Evolutionary conservation across 495 filamentous ascomycete species (phyloP).

Genomic region (Copromyces sp.): DNA sequence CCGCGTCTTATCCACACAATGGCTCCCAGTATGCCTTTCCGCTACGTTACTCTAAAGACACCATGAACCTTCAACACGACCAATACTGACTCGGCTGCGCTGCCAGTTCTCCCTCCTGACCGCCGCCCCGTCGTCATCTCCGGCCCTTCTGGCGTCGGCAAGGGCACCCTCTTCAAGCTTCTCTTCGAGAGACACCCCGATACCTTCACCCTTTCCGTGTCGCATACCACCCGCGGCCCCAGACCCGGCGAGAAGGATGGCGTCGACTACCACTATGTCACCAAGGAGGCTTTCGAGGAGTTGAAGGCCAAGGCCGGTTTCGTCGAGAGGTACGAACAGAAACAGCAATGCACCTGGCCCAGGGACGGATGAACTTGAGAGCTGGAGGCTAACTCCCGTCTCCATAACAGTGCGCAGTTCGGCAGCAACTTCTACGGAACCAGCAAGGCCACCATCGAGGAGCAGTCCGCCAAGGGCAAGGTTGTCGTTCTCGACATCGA

Average conservation of each 20-base stretch:
- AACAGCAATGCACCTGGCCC: neutral
- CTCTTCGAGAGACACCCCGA: conserved; percentile 57
- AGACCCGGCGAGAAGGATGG: conserved; percentile 67
- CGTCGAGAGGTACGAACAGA: conserved; percentile 47
- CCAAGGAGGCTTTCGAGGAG: conserved; percentile 55
- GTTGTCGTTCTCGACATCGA: conserved; percentile 79
- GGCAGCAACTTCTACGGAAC: conserved; percentile 87
- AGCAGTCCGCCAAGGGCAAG: conserved; percentile 57
- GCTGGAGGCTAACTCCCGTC: neutral
- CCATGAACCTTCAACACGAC: neutral
- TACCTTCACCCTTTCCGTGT: conserved; percentile 73
- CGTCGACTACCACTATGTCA: conserved; percentile 72
- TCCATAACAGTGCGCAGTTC: conserved; percentile 57
- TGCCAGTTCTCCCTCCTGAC: conserved; percentile 25
- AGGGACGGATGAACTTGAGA: neutral
- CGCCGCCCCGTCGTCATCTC: conserved; percentile 71
- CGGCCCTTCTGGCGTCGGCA: conserved; percentile 78
- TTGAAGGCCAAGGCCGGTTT: conserved; percentile 64
- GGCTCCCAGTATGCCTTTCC: conserved; percentile 31
- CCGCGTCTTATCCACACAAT: conserved; percentile 23
- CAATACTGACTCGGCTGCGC: conserved; percentile 8
- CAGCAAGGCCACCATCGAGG: conserved; percentile 61
- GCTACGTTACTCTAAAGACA: neutral
- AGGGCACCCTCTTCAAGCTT: conserved; percentile 72
- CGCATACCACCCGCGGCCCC: conserved; percentile 75